These are phyloP conservation scores for Vanderwaltozyma yarrowii DNA, from an alignment of 805 yeast genomes.

Conservation along the genomic window DNA sequence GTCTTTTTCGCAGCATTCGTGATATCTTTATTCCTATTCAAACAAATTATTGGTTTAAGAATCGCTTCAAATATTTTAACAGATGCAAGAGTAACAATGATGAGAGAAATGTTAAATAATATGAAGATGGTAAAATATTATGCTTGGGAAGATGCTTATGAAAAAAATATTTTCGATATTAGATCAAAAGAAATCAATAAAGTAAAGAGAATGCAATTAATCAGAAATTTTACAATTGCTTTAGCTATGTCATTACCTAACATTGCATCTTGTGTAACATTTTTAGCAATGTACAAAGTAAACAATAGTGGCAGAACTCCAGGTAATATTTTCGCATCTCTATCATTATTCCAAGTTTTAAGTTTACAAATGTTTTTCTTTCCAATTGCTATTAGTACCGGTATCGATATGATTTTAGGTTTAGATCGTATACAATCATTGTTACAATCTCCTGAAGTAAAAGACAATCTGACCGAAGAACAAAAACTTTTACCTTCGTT, in stretches of 20 bases:
- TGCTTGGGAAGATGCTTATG: conserved; percentile 85
- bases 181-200: conserved; percentile 53
- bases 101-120: conserved; percentile 69
- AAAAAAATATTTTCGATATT: conserved; percentile 40
- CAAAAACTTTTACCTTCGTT: conserved; percentile 13
- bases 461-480: conserved; percentile 12
- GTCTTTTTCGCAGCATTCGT: conserved; percentile 35
- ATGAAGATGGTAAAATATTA: conserved; percentile 80
- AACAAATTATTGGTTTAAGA: conserved; percentile 45
- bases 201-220: conserved; percentile 52
- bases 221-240: conserved; percentile 56
- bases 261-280: conserved; percentile 58
- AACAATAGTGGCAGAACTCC: conserved; percentile 36
- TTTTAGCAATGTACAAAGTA: conserved; percentile 38
- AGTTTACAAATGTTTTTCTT: conserved; percentile 54
- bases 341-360: conserved; percentile 55
- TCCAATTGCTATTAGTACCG: conserved; percentile 60
- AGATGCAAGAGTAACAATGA: conserved; percentile 63
- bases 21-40: conserved; percentile 38
- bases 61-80: conserved; percentile 51
- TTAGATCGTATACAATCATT: conserved; percentile 45
- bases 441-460: conserved; percentile 36
- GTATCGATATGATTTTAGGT: conserved; percentile 58
- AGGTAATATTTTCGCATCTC: conserved; percentile 58
- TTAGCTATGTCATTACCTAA: conserved; percentile 57